Percentiles rank a stretch among this genome's conserved stretches.
Conservation (phyloP, 148 eudicot species). For the Rhododendron ovatum region DNA sequence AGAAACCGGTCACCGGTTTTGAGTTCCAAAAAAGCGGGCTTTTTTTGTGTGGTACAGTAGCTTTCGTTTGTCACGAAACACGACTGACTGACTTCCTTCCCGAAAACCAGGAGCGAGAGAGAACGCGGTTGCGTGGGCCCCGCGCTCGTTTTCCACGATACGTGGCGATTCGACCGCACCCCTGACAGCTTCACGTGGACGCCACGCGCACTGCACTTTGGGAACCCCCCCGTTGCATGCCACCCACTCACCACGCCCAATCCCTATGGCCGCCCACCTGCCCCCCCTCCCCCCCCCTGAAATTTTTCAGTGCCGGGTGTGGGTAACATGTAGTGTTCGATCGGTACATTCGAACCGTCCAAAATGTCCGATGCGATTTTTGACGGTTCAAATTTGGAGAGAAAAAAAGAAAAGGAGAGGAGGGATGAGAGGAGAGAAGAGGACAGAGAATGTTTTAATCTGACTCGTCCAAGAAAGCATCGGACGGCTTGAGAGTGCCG, state of each 20-base stretch:
- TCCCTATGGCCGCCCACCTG: slow-evolving; percentile 22
- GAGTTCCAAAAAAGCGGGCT: not conserved
- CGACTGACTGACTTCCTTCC: slow-evolving; percentile 17
- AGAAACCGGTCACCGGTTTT: slow-evolving; percentile 19
- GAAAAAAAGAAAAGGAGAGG: no score
- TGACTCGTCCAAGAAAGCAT: no score
- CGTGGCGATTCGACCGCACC: slow-evolving; percentile 53
- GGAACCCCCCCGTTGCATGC: slow-evolving; percentile 9
- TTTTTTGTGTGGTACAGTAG: no score
- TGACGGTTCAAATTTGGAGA: no score
- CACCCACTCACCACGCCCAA: not conserved
- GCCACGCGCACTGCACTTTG: slow-evolving; percentile 30
- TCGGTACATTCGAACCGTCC: no score
- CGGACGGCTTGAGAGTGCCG: rapidly evolving
- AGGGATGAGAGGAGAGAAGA: no score
- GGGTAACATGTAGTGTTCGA: no score
- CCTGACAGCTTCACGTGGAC: slow-evolving; percentile 31
- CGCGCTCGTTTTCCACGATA: slow-evolving; percentile 11
- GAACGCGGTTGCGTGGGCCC: not conserved
- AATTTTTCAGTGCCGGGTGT: no score
- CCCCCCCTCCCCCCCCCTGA: not conserved
- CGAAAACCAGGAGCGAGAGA: slow-evolving; percentile 34
- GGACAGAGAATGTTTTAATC: no score
- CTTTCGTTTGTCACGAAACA: not conserved
- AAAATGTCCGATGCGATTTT: no score